These are phyloP conservation scores for Spinellus fusiger DNA, from an alignment of 192 early-diverging fungal species.

Conservation along the genomic window DNA sequence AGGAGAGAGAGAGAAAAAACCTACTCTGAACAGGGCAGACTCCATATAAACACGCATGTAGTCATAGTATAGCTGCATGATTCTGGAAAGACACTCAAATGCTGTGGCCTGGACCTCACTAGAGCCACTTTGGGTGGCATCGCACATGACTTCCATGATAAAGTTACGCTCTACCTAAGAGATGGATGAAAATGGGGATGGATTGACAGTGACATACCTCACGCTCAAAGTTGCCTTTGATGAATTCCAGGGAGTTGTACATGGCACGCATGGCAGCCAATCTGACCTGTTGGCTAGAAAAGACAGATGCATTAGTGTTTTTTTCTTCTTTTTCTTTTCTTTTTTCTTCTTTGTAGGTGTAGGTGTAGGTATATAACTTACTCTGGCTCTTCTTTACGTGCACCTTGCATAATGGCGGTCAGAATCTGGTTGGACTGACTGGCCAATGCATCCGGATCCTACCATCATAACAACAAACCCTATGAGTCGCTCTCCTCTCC, in stretches of 20 bases:
- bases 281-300: constrained; percentile 71
- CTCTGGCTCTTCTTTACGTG: constrained; percentile 85
- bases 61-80: constrained; percentile 96
- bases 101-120: constrained; percentile 77
- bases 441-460: constrained; percentile 77
- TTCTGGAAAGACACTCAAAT: constrained; percentile 95
- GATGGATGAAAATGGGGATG: background rate
- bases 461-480: background rate
- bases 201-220: constrained; percentile 52
- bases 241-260: constrained; percentile 94
- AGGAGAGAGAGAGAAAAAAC: constrained; percentile 23
- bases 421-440: constrained; percentile 85
- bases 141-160: constrained; percentile 98
- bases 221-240: constrained; percentile 86
- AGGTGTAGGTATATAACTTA: constrained; percentile 33
- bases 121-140: constrained; percentile 79
- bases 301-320: background rate
- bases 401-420: constrained; percentile 92
- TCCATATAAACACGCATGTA: constrained; percentile 97
- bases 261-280: constrained; percentile 85
- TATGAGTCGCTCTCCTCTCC: too few species aligned
- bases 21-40: constrained; percentile 86
- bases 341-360: background rate
- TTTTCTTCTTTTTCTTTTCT: background rate
- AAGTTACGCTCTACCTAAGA: constrained; percentile 88